Base-by-base conservation (phyloP, 208 protist species). In the Crithidia expoeki region DNA sequence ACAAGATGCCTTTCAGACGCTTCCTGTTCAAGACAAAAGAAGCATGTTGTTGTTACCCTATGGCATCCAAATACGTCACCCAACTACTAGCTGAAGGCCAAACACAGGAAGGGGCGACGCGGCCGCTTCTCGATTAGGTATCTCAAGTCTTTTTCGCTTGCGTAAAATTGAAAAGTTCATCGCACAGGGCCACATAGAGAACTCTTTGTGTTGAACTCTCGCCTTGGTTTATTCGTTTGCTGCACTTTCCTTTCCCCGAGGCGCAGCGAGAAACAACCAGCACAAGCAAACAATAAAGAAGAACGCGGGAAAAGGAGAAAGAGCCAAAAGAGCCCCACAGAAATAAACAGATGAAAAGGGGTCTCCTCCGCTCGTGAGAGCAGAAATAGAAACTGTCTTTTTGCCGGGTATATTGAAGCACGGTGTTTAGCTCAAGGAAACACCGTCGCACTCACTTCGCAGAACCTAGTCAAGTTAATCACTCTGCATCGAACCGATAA, bases 71-170 rank as follows among this genome's bases (percentile, higher is more conserved):
- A n/a, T n/a, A n/a, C n/a, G n/a, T n/a, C n/a, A n/a, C n/a, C n/a
- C n/a, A n/a, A n/a, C n/a, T n/a, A n/a, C n/a, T n/a, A n/a, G n/a
- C n/a, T n/a, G n/a, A n/a, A n/a, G n/a, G n/a, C n/a, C n/a, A 52
- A 58, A 42, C 19, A 69, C 14, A 67, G 74, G 61, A 66, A 67
- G 57, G 68, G 70, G 68, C 64, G 79, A 83, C 73, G 79, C 74
- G 74, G 75, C 80, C 61, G 53, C 75, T 76, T 85, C 80, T 81
- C 80, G 80, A 81, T 85, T 81, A 77, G 66, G 74, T 83, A 70
- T 75, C 60, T 66, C 68, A 62, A 12, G 19, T 59, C 63, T 59
- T 59, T 50, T 46, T 59, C 63, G 51, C 51, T 14, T 59, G 63
- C 51, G 61, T 60, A 76, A 72, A 62, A 58, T 63, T 27, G 71